Conservation (phyloP, 176 grass and related monocot genomes). For the Musa beccarii region DNA sequence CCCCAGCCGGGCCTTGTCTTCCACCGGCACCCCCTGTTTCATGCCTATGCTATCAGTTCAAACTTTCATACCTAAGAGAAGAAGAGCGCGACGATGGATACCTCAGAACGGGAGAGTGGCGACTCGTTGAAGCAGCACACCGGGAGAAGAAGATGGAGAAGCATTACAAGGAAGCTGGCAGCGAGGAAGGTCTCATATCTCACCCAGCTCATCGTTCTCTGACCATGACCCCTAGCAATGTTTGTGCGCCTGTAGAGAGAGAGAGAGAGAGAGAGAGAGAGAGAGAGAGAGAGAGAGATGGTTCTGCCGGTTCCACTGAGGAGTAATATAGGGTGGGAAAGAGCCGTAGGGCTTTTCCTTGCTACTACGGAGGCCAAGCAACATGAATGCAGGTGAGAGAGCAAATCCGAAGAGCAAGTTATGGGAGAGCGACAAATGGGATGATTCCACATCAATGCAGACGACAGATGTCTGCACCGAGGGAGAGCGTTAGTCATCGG, state of each 20-base stretch:
- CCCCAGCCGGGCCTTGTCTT: slow-evolving; percentile 71
- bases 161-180: slow-evolving; percentile 2
- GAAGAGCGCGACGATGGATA: slow-evolving; percentile 10
- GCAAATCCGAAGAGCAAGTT: no score
- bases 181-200: slow-evolving; percentile 24
- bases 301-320: no score
- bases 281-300: no score
- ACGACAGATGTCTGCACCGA: background rate
- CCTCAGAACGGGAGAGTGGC: slow-evolving; percentile 32
- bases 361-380: no score
- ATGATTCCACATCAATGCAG: slow-evolving; percentile 2
- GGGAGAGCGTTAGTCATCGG: no score
- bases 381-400: no score
- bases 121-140: slow-evolving; percentile 23
- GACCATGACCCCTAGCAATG: no score
- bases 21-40: slow-evolving; percentile 12
- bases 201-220: slow-evolving; percentile 43
- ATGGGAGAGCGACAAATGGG: no score
- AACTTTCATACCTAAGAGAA: no score
- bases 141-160: slow-evolving; percentile 43
- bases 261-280: background rate
- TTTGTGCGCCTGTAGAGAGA: slow-evolving; percentile 15
- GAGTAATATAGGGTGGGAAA: no score
- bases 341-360: no score
- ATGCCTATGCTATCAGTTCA: no score